phyloP scores from a whole-genome alignment of 176 grass and related monocot species.

The Carex littledalei region DNA sequence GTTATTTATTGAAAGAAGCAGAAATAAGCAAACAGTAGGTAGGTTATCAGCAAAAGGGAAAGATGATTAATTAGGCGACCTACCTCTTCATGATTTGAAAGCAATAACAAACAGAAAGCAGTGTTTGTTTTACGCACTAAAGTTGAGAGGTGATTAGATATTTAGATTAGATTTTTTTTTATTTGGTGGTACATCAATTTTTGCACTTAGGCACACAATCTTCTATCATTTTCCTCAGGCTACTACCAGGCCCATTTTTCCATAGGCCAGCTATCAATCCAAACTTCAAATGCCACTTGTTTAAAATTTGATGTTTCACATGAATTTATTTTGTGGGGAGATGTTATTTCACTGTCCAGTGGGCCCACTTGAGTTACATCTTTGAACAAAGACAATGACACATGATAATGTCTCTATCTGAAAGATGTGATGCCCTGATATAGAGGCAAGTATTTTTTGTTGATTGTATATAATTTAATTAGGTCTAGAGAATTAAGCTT shows the following conservation, averaged over 20 bases:
- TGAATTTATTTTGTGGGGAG: not conserved
- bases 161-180: not conserved
- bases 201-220: not conserved
- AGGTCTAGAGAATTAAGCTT: not conserved
- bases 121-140: slow-evolving; percentile 23
- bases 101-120: slow-evolving; percentile 14
- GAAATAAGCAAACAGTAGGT: not conserved
- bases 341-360: not conserved
- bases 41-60: slow-evolving; percentile 14
- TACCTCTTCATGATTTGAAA: slow-evolving; percentile 20
- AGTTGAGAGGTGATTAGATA: not conserved
- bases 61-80: slow-evolving; percentile 15
- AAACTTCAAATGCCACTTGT: not conserved
- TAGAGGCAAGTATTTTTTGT: not conserved
- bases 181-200: slow-evolving; percentile 9
- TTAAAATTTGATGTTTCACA: not conserved
- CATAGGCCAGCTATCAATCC: not conserved
- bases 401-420: not conserved
- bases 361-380: not conserved
- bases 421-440: not conserved
- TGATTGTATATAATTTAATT: not conserved
- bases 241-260: not conserved
- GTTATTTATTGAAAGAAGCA: not conserved
- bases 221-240: slow-evolving; percentile 1
- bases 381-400: not conserved